These are phyloP conservation scores for Phytomonas sp. DNA, from an alignment of 208 protist genomes.

Conservation along the genomic window DNA sequence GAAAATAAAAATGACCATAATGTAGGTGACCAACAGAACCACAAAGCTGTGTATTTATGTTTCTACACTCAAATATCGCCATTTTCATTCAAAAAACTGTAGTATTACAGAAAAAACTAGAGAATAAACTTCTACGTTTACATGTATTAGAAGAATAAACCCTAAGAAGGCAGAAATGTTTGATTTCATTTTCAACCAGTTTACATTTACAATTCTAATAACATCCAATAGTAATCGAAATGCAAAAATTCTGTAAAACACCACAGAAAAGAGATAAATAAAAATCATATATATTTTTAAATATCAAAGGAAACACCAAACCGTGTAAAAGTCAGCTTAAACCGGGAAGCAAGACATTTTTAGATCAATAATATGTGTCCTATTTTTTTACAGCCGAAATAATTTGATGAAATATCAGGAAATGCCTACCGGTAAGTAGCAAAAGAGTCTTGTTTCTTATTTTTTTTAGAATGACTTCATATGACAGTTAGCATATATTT, in stretches of 20 bases:
- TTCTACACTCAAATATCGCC: not conserved
- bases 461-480: conserved; percentile 3
- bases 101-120: not conserved
- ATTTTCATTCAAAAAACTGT: not conserved
- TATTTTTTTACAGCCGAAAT: not conserved
- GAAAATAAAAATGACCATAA: not conserved
- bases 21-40: not conserved
- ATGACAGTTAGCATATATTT: not conserved
- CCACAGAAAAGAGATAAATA: conserved; percentile 5
- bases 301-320: not conserved
- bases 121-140: conserved; percentile 1
- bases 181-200: not conserved
- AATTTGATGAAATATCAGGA: conserved; percentile 3
- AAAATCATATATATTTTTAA: conserved; percentile 1
- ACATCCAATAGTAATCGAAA: conserved; percentile 10
- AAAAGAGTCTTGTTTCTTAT: not conserved
- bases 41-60: not conserved
- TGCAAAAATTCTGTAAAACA: not conserved
- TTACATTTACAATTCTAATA: conserved; percentile 6
- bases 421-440: not conserved
- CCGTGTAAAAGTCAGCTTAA: not conserved
- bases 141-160: conserved; percentile 1
- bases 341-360: not conserved
- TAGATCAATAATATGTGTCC: conserved; percentile 5
- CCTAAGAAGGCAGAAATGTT: not conserved